Evolutionary conservation across 352 stramenopile genomes (phyloP).

Genomic region (Phytophthora ohioensis): DNA sequence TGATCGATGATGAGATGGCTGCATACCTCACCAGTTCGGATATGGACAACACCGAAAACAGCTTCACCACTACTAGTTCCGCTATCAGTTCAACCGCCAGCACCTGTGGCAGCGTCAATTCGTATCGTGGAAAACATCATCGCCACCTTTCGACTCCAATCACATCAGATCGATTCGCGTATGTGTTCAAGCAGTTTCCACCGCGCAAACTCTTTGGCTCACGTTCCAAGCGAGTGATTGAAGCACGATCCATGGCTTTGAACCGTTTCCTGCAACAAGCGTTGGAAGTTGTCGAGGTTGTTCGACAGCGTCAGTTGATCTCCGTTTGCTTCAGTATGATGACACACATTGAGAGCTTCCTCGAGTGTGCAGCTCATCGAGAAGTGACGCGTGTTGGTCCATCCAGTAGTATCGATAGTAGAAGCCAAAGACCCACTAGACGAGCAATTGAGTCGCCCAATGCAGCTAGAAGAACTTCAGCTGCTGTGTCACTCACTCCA

Average conservation of each 20-base stretch:
- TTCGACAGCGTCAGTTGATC: constrained; percentile 69
- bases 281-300: constrained; percentile 59
- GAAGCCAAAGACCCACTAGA: constrained; percentile 4
- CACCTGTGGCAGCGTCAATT: constrained; percentile 34
- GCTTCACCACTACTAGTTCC: constrained; percentile 24
- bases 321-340: constrained; percentile 80
- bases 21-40: constrained; percentile 35
- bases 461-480: constrained; percentile 31
- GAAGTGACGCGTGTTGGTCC: constrained; percentile 16
- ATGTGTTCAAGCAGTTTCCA: constrained; percentile 75
- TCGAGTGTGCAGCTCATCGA: constrained; percentile 57
- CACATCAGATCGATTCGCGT: constrained; percentile 56
- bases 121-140: constrained; percentile 17
- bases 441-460: constrained; percentile 20
- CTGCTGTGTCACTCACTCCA: constrained; percentile 37
- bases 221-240: constrained; percentile 73
- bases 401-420: constrained; percentile 13
- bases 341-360: constrained; percentile 72
- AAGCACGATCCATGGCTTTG: constrained; percentile 65
- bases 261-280: constrained; percentile 71
- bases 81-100: constrained; percentile 29
- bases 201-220: constrained; percentile 70
- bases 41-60: constrained; percentile 27
- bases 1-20: constrained; percentile 62
- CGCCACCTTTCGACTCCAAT: constrained; percentile 20